Evolutionary conservation across 1,139 yeast genomes (phyloP).

Genomic region (Candida sp.): DNA sequence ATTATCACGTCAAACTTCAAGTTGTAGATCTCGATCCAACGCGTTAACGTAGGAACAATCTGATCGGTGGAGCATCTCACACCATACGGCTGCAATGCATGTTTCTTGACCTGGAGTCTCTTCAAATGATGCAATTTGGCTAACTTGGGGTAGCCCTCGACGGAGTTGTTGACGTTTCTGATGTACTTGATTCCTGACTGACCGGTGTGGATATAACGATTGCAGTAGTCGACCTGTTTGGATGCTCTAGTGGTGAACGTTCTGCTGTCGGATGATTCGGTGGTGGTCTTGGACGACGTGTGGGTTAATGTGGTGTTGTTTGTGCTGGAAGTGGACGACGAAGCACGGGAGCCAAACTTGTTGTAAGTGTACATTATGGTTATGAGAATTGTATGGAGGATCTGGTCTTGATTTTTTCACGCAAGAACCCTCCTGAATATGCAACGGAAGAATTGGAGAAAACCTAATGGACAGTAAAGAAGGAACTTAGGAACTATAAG

Average conservation of each 20-base stretch:
- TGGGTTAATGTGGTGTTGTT: slow-evolving; percentile 6
- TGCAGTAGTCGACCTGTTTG: slow-evolving; percentile 65
- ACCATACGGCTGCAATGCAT: slow-evolving; percentile 71
- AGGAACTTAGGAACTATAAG: neutral
- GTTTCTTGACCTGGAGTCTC: slow-evolving; percentile 45
- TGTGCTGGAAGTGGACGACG: slow-evolving; percentile 10
- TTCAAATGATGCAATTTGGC: slow-evolving; percentile 70
- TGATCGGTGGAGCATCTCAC: slow-evolving; percentile 53
- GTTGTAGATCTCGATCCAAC: slow-evolving; percentile 61
- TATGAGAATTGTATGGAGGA: neutral
- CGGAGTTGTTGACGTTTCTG: slow-evolving; percentile 65
- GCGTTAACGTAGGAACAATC: slow-evolving; percentile 58
- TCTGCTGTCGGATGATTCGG: neutral
- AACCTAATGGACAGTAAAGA: neutral
- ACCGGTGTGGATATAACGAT: slow-evolving; percentile 67
- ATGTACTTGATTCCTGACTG: slow-evolving; percentile 62
- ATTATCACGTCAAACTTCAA: slow-evolving; percentile 86
- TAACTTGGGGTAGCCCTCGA: slow-evolving; percentile 86
- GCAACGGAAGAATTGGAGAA: neutral
- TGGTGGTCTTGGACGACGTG: neutral
- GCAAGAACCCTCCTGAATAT: neutral
- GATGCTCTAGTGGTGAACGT: neutral
- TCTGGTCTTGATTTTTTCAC: neutral
- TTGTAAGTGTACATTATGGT: slow-evolving; percentile 17
- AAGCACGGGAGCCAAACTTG: slow-evolving; percentile 18